Evolutionary conservation across 805 yeast species (phyloP), one percentile per base, ranked within the genome.

Genomic region (Saccharomycopsis microspora): DNA sequence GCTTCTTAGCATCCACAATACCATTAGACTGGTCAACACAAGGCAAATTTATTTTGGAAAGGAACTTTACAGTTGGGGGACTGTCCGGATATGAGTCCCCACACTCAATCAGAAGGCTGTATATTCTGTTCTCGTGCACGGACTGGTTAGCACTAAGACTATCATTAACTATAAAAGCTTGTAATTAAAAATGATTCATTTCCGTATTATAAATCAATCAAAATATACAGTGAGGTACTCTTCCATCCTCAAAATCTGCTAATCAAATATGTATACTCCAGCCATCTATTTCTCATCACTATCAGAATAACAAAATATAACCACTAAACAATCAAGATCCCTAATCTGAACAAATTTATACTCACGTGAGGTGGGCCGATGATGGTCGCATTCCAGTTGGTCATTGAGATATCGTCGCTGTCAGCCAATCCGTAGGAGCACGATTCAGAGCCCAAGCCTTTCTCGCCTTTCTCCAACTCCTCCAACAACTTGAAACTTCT

Each of bases 401-500:
- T 84, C 95, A 93, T 86, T 45, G 88, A 70, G 56, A 89, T 85
- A 62, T 93, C 99, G 58, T 85, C 95, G 53, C 83, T 80, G 58
- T 86, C 90, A 29, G 86, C 80, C 42, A 93, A 73, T 0, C 99
- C 99, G 59, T 93, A 87, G 28, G 97, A 90, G 63, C 96, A 89
- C 10, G 95, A 85, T 64, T 93, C 97, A 30, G 97, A 93, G 27
- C 97, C 97, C 43, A 85, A 71, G 27, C 98, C 99, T 64, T 93
- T 93, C 62, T 93, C 99, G 43, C 98, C 98, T 59, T 90, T 90
- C 64, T 94, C 99, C 55, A 93, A 73, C 67, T 93, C 99, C 67
- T 93, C 99, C 53, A 93, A 74, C 34, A 93, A 76, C 62, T 95
- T 85, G 67, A 93, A 93, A 63, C 86, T 89, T 66, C 99, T 80